phyloP scores from a whole-genome alignment of 257 asterid species.

The Scutellaria barbata region DNA sequence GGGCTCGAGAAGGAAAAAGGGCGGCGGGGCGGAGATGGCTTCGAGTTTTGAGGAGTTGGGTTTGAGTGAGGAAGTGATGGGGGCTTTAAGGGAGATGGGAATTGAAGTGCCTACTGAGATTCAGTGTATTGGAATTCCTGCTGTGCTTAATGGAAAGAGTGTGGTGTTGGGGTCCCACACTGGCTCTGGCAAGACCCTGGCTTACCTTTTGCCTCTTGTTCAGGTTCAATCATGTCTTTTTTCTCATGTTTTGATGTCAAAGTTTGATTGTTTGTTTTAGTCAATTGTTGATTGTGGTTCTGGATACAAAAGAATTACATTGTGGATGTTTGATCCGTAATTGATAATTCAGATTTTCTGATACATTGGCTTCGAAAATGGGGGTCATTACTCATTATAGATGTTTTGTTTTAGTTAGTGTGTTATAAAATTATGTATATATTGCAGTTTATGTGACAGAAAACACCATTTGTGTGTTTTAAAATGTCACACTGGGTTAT shows the following conservation, averaged over 20 bases:
- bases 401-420: not conserved
- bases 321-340: constrained; percentile 16
- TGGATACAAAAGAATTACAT: not conserved
- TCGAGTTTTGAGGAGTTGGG: constrained; percentile 85
- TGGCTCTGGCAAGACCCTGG: constrained; percentile 98
- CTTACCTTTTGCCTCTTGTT: constrained; percentile 91
- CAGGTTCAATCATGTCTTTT: constrained; percentile 57
- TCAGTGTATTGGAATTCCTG: constrained; percentile 89
- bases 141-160: constrained; percentile 70
- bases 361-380: not conserved
- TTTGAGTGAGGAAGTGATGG: constrained; percentile 75
- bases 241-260: not conserved
- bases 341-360: not conserved
- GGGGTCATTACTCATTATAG: not conserved
- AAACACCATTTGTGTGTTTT: constrained; percentile 10
- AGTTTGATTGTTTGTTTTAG: not conserved
- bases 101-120: constrained; percentile 88
- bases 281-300: constrained; percentile 5
- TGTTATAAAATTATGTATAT: not conserved
- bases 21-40: constrained; percentile 52
- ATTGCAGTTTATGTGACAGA: constrained; percentile 8
- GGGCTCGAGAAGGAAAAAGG: constrained; percentile 50
- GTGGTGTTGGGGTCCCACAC: constrained; percentile 97
- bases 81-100: constrained; percentile 80
- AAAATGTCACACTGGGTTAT: not conserved